Evolutionary conservation across 345 rosid species (phyloP).

Genomic region (Eucalyptus virginea): DNA sequence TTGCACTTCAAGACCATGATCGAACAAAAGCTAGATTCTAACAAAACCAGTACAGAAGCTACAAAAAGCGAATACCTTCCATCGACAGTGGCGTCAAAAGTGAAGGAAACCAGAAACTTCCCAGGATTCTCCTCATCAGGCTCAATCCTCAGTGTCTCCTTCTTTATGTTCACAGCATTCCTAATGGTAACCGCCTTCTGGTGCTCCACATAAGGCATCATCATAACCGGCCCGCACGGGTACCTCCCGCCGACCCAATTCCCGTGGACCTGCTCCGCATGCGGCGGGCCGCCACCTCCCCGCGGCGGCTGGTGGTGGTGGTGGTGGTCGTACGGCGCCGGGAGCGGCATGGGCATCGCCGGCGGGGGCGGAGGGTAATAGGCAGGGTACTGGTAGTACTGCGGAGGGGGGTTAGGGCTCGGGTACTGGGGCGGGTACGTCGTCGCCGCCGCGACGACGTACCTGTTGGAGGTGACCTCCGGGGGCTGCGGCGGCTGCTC

Average conservation of each 20-base stretch:
- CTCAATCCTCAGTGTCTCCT: constrained; percentile 58
- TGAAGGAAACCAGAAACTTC: constrained; percentile 59
- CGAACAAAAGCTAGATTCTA: neutral
- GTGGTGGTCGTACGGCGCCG: constrained; percentile 58
- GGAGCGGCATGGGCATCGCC: constrained; percentile 38
- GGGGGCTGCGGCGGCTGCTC: constrained; percentile 33
- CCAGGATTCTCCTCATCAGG: constrained; percentile 53
- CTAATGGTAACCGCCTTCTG: constrained; percentile 75
- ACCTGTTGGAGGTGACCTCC: constrained; percentile 57
- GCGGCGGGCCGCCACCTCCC: constrained; percentile 14
- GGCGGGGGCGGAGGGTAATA: constrained; percentile 49
- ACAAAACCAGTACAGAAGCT: neutral
- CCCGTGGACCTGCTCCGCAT: neutral
- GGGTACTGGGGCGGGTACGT: constrained; percentile 69
- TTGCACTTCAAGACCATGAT: neutral
- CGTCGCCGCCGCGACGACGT: constrained; percentile 82
- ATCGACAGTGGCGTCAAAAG: constrained; percentile 78
- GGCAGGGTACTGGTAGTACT: constrained; percentile 52
- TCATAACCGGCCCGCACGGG: constrained; percentile 28
- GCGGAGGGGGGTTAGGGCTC: constrained; percentile 26
- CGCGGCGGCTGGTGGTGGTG: constrained; percentile 2
- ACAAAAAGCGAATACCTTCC: constrained; percentile 43
- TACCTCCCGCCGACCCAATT: constrained; percentile 42
- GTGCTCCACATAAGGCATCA: constrained; percentile 58
- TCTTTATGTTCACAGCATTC: constrained; percentile 75